Evolutionary conservation across 2,329 filamentous ascomycete genomes (phyloP).

Genomic region (Lasiodiplodia sp.): DNA sequence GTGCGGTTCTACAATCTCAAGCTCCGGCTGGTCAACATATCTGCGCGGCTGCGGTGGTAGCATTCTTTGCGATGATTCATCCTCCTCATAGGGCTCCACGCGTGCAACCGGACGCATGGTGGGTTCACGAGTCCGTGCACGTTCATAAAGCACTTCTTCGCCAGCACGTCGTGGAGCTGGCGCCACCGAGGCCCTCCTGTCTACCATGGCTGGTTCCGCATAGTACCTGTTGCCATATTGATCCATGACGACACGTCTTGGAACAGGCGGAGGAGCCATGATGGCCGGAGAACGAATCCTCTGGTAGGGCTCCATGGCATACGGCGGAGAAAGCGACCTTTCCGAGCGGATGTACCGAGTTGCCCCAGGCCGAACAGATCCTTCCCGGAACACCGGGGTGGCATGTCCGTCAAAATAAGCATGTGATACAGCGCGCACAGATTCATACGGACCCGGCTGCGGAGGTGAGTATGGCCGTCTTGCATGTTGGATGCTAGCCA

Average conservation of each 20-base stretch:
- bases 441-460: constrained; percentile 45
- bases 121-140: constrained; percentile 61
- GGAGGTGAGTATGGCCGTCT: constrained; percentile 50
- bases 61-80: constrained; percentile 44
- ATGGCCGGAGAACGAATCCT: constrained; percentile 45
- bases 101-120: constrained; percentile 58
- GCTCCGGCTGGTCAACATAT: constrained; percentile 69
- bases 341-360: constrained; percentile 50
- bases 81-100: constrained; percentile 56
- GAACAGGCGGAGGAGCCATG: constrained; percentile 56
- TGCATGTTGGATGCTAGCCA: constrained; percentile 57
- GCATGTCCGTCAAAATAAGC: constrained; percentile 48
- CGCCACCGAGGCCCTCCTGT: constrained; percentile 54
- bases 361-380: constrained; percentile 45
- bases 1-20: constrained; percentile 57
- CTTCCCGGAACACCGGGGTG: constrained; percentile 47
- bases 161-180: constrained; percentile 59
- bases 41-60: constrained; percentile 58
- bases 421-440: constrained; percentile 52
- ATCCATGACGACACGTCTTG: constrained; percentile 78
- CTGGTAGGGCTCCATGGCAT: constrained; percentile 45
- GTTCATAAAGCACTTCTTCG: constrained; percentile 71
- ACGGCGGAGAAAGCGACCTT: constrained; percentile 50
- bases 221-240: constrained; percentile 83
- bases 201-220: constrained; percentile 52